Base-by-base conservation (phyloP, 768 basidiomycete species). In the Amanita fuliginea region DNA sequence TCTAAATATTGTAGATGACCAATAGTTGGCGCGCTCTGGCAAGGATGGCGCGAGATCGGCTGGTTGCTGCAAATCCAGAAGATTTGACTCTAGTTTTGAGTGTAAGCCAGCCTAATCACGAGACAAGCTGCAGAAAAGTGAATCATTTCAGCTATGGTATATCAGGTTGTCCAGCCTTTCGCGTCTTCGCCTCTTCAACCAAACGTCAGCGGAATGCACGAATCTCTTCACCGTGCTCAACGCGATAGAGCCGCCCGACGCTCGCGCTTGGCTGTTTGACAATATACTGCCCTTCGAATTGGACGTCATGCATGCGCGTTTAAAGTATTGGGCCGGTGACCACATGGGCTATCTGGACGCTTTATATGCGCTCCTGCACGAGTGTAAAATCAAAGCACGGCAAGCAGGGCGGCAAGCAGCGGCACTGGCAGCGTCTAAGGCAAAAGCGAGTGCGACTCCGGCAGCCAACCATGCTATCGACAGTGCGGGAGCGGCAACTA, bases 11-110 rank as follows among this genome's bases (percentile, higher is more conserved):
- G 41, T 61, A 91, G 88, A 88, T 88, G 83, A 80, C 84, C 35
- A 91, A 92, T 57, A 87, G 83, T 60, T 92, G 89, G 89, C 74
- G 89, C 47, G 78, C 88, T 1, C 59, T 91, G 48, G 88, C 88
- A n/a, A 75, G 69, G 54, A 87, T 89, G 84, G 86, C 88, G 30
- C 75, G 83, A 59, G 88, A 91, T 61, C 72, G 80, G 28, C 76
- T 91, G 47, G 79, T 90, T 18, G 69, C 73, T 14, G 69, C 83
- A 44, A 74, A 84, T 55, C 85, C 88, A 0, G 79, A 80, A 54
- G 83, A 89, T 49, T 55, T 88, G 42, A 60, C 61, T 7, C 69
- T 75, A 52, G 75, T 90, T 50, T 69, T 91, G 26, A 78, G 76
- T 41, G 87, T 87, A 63, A 69, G 84, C 64, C 37, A 13, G 84